Evolutionary conservation across 441 rosid genomes (phyloP), one percentile per base, ranked within the genome.

Genomic region (Capsella rubella): DNA sequence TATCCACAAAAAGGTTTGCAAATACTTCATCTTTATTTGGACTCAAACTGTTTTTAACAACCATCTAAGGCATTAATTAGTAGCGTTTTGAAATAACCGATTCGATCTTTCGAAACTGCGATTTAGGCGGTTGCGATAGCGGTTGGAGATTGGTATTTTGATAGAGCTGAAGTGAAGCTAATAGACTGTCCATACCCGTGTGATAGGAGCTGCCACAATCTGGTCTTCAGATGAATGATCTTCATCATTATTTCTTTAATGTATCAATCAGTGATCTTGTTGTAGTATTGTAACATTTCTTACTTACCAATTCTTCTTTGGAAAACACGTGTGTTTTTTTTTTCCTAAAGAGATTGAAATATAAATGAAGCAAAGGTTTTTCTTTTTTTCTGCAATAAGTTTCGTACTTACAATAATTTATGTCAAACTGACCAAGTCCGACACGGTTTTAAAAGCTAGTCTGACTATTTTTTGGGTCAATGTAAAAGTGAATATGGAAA

Each of bases 101-200:
- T 10, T 42, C 57, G 13, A 10, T 54, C 16, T 28, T 56, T 39
- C 3, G 54, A 29, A 69, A 76, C 6, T 64, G 73, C 14, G 6
- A 56, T 76, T 3, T 76, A 96, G 98, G 89, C 93, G 2, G 83
- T 96, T 39, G 99, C 98, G 1, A 82, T 84, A 45, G 95, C 99
- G 3, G 98, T 96, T 28, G 99, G 98, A 74, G 97, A 91, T 77
- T 96, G 99, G 99, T 96, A 87, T 69, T 96, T 93, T 28, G 93
- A 87, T 8, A 86, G 97, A 15, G 81, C 90, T 0, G 77, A 80
- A 12, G 83, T 83, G 49, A 90, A 86, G 89, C 72, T 80, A 53
- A 81, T 93, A 3, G 98, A 93, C 67, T 93, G 98, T 29, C 85
- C 99, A 0, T 90, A 93, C 53, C 98, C 98, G 1, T 92, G 99